These are phyloP conservation scores for Ceratocystis diversiconidia DNA, from an alignment of 2,329 filamentous ascomycete species.

Conservation along the genomic window DNA sequence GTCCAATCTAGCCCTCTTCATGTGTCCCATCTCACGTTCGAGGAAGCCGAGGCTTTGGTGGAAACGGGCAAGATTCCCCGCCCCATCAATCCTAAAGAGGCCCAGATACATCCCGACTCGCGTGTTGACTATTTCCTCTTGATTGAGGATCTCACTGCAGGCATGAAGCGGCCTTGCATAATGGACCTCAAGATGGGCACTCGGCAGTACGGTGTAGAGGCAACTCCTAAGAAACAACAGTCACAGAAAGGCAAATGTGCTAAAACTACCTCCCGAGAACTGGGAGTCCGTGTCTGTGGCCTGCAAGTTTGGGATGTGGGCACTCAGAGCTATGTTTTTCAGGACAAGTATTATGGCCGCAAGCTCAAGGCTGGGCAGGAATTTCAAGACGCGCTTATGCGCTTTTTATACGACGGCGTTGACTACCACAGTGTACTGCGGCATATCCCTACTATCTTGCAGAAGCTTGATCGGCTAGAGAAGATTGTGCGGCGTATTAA, in stretches of 20 bases:
- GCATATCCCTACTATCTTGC: slow-evolving; percentile 76
- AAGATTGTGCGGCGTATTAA: slow-evolving; percentile 64
- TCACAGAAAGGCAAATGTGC: slow-evolving; percentile 90
- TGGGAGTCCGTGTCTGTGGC: slow-evolving; percentile 87
- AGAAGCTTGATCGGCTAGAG: slow-evolving; percentile 72
- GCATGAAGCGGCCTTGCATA: slow-evolving; percentile 93
- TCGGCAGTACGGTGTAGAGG: slow-evolving; percentile 88
- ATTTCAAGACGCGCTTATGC: slow-evolving; percentile 75
- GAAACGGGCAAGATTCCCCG: slow-evolving; percentile 33
- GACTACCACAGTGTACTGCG: slow-evolving; percentile 65
- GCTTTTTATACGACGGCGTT: slow-evolving; percentile 82
- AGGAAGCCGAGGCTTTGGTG: slow-evolving; percentile 15
- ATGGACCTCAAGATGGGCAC: slow-evolving; percentile 99
- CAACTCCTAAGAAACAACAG: slow-evolving; percentile 76
- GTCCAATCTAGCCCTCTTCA: slow-evolving; percentile 15
- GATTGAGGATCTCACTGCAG: slow-evolving; percentile 85
- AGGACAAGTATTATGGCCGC: slow-evolving; percentile 95
- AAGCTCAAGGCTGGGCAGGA: slow-evolving; percentile 74
- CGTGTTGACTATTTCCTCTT: slow-evolving; percentile 87
- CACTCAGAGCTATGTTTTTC: slow-evolving; percentile 75
- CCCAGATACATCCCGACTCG: slow-evolving; percentile 45
- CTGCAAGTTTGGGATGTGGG: slow-evolving; percentile 91
- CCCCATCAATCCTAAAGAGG: slow-evolving; percentile 64
- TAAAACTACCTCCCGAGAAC: slow-evolving; percentile 75
- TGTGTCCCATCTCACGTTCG: slow-evolving; percentile 17